Evolutionary conservation across 2,329 filamentous ascomycete species (phyloP), one percentile per base, ranked within the genome.

Genomic region (Pseudopyrenochaeta lycopersici): DNA sequence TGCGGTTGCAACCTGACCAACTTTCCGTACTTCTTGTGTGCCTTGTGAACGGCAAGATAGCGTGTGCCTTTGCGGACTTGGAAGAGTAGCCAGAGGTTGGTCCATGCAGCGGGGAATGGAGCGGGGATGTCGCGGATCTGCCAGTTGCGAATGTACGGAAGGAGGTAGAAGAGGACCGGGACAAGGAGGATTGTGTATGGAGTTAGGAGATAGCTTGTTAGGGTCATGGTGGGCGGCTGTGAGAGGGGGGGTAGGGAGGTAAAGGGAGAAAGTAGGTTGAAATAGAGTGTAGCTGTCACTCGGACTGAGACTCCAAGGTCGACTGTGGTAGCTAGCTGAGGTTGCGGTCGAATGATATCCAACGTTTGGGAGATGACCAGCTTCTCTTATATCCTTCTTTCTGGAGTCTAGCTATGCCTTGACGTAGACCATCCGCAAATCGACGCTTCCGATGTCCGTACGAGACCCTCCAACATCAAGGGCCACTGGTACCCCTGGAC

Each of bases 1-100:
- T 92, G 86, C 1, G 93, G 93, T 68, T 92, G 89, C 60, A 97
- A 89, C 31, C 92, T 85, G 18, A 97, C 88, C 1, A 97, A 77
- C n/a, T 87, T 88, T 3, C 92, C 92, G 38, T 90, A 80, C 67
- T 87, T 89, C 79, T 89, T 85, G 76, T 97, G 92, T 7, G 86
- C 81, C 31, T 87, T 76, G 66, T 96, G 82, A n/a, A 96, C 80
- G n/a, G 78, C 76, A n/a, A 78, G 68, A 57, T 78, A 82, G 31
- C 81, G 68, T 44, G 69, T 81, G 1, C 92, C 92, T 3, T 84
- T 81, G 1, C 93, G 86, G 46, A 68, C 74, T 62, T 83, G 80
- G 58, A 75, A 79, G 52, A 97, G 76, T 18, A 97, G 84, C 93
- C 93, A 97, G 23, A 96, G 77, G 64, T 92, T 92, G 27, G 88